These are phyloP conservation scores for Trametes hirsuta DNA, from an alignment of 1,284 basidiomycete genomes.

Conservation along the genomic window DNA sequence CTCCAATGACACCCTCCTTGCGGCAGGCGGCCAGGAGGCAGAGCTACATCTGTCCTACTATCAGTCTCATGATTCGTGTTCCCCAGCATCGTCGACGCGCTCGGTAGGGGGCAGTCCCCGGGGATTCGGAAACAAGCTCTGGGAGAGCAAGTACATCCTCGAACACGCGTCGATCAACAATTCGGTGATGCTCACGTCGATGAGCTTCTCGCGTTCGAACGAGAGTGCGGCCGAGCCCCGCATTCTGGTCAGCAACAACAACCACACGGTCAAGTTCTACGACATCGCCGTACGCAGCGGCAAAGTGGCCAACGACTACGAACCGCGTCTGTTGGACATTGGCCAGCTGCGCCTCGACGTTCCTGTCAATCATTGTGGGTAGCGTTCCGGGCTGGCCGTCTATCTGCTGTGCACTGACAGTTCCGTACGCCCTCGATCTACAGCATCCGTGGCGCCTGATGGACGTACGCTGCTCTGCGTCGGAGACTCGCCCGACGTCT, in stretches of 20 bases:
- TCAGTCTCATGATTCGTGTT: slow-evolving; percentile 30
- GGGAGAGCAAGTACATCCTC: slow-evolving; percentile 61
- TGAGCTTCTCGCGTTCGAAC: slow-evolving; percentile 57
- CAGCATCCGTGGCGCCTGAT: slow-evolving; percentile 85
- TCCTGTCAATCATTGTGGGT: slow-evolving; percentile 68
- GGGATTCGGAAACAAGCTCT: slow-evolving; percentile 41
- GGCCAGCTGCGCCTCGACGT: slow-evolving; percentile 66
- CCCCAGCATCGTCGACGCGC: slow-evolving; percentile 29
- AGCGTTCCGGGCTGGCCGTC: slow-evolving; percentile 23
- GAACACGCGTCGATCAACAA: slow-evolving; percentile 81
- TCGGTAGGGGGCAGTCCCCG: slow-evolving; percentile 23
- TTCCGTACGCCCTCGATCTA: neutral
- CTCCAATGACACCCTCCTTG: slow-evolving; percentile 65
- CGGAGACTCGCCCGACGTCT: slow-evolving; percentile 83
- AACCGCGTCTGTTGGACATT: slow-evolving; percentile 50
- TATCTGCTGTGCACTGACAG: slow-evolving; percentile 24
- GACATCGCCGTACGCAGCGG: slow-evolving; percentile 58
- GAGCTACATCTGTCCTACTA: slow-evolving; percentile 76
- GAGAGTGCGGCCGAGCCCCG: slow-evolving; percentile 69
- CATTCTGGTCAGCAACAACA: slow-evolving; percentile 85
- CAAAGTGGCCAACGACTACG: slow-evolving; percentile 33
- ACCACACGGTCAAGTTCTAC: slow-evolving; percentile 76
- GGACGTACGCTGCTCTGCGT: slow-evolving; percentile 83
- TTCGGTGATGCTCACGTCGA: slow-evolving; percentile 71
- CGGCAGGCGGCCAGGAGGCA: slow-evolving; percentile 81